phyloP scores from a whole-genome alignment of 352 stramenopile genomes.

The Globisporangium spinosum region DNA sequence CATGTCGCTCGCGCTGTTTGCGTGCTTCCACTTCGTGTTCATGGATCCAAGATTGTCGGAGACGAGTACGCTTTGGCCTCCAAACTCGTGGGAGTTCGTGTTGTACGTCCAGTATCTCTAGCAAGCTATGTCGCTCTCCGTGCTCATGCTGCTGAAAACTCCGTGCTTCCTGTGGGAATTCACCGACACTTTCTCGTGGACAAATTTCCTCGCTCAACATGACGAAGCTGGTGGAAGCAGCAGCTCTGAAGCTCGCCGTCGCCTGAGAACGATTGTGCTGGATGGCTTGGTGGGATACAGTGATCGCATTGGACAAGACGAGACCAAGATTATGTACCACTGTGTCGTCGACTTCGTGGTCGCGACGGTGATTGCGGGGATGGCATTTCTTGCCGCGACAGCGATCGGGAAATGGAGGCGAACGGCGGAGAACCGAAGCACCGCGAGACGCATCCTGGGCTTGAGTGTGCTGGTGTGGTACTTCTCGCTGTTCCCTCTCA shows the following conservation, averaged over 20 bases:
- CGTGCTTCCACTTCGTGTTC: constrained; percentile 22
- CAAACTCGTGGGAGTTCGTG: constrained; percentile 53
- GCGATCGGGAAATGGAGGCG: constrained; percentile 5
- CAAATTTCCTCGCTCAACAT: constrained; percentile 37
- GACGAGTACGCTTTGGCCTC: constrained; percentile 14
- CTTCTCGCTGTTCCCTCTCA: constrained; percentile 38
- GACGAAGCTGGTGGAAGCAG: constrained; percentile 1
- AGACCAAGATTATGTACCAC: constrained; percentile 25
- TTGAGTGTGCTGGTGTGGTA: constrained; percentile 40
- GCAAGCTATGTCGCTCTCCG: constrained; percentile 37
- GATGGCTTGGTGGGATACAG: constrained; percentile 28
- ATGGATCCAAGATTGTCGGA: constrained; percentile 17
- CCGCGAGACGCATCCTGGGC: constrained; percentile 32
- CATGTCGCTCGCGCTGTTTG: constrained; percentile 21
- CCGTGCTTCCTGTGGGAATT: constrained; percentile 37
- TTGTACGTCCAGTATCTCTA: constrained; percentile 42
- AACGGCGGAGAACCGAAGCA: constrained; percentile 10
- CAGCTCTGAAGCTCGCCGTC: constrained; percentile 9
- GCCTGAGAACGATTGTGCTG: constrained; percentile 19
- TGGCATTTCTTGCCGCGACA: constrained; percentile 19
- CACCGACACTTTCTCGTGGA: constrained; percentile 44
- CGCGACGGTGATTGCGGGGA: constrained; percentile 18
- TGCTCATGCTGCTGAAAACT: constrained; percentile 29
- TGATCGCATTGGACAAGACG: constrained; percentile 27
- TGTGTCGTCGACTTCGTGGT: constrained; percentile 27